Evolutionary conservation across 148 eudicot genomes (phyloP), one percentile per base, ranked within the genome.

Genomic region (Amaranthus hypochondriacus): DNA sequence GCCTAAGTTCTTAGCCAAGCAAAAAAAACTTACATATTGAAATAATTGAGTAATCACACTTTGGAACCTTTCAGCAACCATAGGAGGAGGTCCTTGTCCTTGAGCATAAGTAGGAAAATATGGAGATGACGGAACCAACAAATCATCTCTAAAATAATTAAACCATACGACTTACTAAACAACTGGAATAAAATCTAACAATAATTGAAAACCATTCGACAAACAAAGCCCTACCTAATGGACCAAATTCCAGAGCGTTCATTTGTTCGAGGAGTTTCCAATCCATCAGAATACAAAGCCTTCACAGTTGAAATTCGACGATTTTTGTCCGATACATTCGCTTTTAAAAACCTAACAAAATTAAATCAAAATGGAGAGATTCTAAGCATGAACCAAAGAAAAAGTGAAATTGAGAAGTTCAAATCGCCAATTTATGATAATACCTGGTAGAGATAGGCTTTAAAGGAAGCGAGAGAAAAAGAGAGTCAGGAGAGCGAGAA

Each of bases 11-110:
- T 3, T 28, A 28, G 39, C 39, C 39, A 28, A 28, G 2, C 64
- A 21, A 71, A 56, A 72, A 11, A 5, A 53, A 64, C 88, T 82
- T 83, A 93, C 98, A 76, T 93, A 81, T 81, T 90, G 93, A 75
- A 90, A 90, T 46, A 93, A 92, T 76, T 93, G 91, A 62, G 88
- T 85, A 78, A 87, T 80, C 72, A 89, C 93, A 79, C 89, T 86
- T 71, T 86, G 88, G 63, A 90, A 89, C 69, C 93, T 88, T 86
- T 88, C 97, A 21, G 81, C 84, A 64, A 87, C 86, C 92, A 93
- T 87, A 7, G 92, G 93, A 68, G 93, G 83, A 5, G 92, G 96
- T 43, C 93, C 96, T 84, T 85, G 90, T 15, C 88, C 98, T 78
- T 89, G 90, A 1, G 91, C 89, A 70, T 83, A 81, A 7, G 79